Base-by-base conservation (phyloP, 306 rosid species). In the Bauhinia variegata region DNA sequence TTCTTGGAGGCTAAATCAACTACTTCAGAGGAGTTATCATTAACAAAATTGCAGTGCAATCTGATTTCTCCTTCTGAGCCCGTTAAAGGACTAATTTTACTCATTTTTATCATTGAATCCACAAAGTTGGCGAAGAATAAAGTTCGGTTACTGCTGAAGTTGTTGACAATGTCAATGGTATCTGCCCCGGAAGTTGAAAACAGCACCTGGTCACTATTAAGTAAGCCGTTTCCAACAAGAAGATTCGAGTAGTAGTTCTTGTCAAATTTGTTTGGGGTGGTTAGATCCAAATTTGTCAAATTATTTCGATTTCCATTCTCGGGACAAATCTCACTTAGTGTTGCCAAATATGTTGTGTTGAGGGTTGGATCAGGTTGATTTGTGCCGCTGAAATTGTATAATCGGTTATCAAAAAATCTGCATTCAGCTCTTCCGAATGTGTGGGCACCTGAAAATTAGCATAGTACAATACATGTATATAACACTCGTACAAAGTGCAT, bases 361-460 rank as follows among this genome's bases (percentile, higher is more conserved):
- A 77, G 36, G 30, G 73, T 71, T 58, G 77, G 74, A 66, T 71
- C 74, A 1, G 77, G 55, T 8, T 13, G 58, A 4, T 60, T 60
- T 23, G 73, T 77, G n/a, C 5, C 10, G 8, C 5, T 65, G 61
- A 77, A 71, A 16, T 72, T 43, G 65, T 71, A 80, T 32, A 76
- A 43, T 44, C 81, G 63, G 6, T 34, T 0, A 11, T 1, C 0
- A 6, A 76, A 67, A 6, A 4, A 19, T 0, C 56, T 5, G 28
- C 81, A 80, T 1, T 36, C 52, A 6, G 78, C 71, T 54, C 65
- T 71, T 34, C 84, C 81, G 41, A 80, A 54, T 2, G 84, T 71
- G 60, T 80, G 81, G 14, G 84, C 84, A 48, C 81, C 84, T 80
- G 67, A 56, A 39, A 19, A 16, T 14, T 10, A 34, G n/a, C 14